Conservation (phyloP, 2,329 filamentous ascomycete genomes). For the Diplodia mutila region DNA sequence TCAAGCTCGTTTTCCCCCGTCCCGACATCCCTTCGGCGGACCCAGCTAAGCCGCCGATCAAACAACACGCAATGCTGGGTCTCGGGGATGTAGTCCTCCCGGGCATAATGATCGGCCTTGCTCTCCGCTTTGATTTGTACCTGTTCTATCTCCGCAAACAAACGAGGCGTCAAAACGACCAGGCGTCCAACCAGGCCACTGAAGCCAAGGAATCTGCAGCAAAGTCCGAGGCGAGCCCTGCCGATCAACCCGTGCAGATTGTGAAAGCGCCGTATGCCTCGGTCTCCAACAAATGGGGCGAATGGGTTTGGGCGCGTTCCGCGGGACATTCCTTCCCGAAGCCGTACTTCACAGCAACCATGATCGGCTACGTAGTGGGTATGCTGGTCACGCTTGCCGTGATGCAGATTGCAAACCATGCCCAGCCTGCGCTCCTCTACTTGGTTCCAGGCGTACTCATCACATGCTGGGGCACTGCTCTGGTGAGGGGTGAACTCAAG, state of each 20-base stretch:
- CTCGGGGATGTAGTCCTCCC: constrained; percentile 94
- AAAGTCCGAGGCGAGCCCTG: constrained; percentile 3
- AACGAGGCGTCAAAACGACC: constrained; percentile 35
- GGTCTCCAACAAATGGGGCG: constrained; percentile 76
- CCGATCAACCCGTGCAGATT: constrained; percentile 5
- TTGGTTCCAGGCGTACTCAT: constrained; percentile 84
- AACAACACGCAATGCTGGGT: constrained; percentile 73
- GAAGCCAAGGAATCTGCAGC: constrained; percentile 24
- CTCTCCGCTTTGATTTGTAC: constrained; percentile 89
- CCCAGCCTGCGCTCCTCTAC: constrained; percentile 89
- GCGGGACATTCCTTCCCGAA: constrained; percentile 66
- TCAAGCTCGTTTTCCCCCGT: constrained; percentile 85
- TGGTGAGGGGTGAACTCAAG: constrained; percentile 70
- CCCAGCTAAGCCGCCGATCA: constrained; percentile 40
- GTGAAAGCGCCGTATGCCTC: constrained; percentile 48
- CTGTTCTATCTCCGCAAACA: constrained; percentile 75
- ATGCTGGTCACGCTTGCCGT: constrained; percentile 77
- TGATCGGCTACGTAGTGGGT: constrained; percentile 76
- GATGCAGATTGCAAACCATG: constrained; percentile 77
- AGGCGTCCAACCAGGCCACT: neutral
- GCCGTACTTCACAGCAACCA: constrained; percentile 78
- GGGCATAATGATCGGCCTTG: constrained; percentile 85
- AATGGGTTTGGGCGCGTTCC: constrained; percentile 73
- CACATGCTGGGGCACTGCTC: constrained; percentile 74
- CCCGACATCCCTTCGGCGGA: constrained; percentile 56